These are phyloP conservation scores for Salicornia ramosissima DNA, from an alignment of 148 eudicot genomes.

Conservation along the genomic window DNA sequence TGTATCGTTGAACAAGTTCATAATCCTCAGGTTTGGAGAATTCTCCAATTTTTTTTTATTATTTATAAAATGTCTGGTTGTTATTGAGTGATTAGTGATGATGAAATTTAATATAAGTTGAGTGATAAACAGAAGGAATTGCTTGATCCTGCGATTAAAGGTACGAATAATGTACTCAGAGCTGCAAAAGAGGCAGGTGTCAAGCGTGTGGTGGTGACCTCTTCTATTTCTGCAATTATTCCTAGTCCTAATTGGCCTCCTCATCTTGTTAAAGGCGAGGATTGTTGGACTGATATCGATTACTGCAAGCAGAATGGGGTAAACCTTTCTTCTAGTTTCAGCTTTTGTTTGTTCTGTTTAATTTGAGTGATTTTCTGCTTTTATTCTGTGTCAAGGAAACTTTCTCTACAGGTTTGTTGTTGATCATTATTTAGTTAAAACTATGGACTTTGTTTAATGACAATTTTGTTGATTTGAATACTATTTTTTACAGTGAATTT, in stretches of 20 bases:
- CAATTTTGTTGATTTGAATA: not conserved
- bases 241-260: conserved; percentile 82
- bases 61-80: not conserved
- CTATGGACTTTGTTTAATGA: not conserved
- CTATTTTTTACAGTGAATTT: not conserved
- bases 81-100: not conserved
- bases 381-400: not conserved
- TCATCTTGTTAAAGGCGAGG: conserved; percentile 54
- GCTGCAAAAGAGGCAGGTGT: conserved; percentile 81
- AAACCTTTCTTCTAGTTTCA: not conserved
- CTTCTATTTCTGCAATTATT: conserved; percentile 61
- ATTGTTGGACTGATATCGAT: conserved; percentile 85
- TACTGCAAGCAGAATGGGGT: conserved; percentile 66
- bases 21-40: conserved; percentile 65
- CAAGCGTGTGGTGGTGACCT: conserved; percentile 79
- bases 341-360: not conserved
- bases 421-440: not conserved
- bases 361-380: not conserved
- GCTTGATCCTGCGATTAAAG: conserved; percentile 76
- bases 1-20: conserved; percentile 54
- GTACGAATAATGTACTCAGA: conserved; percentile 65
- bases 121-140: conserved; percentile 37
- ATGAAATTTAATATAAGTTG: not conserved
- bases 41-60: not conserved
- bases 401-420: not conserved